Evolutionary conservation across 139 green algal genomes (phyloP), one percentile per base, ranked within the genome.

Genomic region (Eudorina sp.): DNA sequence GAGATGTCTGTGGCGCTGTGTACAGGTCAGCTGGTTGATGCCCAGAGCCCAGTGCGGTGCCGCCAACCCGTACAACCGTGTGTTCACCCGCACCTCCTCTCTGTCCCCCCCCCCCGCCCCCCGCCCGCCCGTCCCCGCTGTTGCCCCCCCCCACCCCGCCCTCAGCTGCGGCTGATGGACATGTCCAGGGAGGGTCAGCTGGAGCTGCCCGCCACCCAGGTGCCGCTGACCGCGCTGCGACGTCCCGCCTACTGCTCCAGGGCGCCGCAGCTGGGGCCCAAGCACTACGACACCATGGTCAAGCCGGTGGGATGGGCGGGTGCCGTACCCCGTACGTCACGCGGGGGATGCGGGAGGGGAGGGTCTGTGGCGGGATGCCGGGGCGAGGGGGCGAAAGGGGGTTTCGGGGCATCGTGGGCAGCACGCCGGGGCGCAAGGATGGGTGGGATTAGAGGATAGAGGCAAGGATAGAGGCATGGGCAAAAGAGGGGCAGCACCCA

Each of bases 171-270:
- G 0, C 25, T 94, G 31, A 77, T 92, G 77, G 91, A 94, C 70
- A 68, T 53, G 34, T 82, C 76, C 0, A 68, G 92, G 21, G 83
- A 90, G 82, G 93, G 93, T 21, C 92, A 94, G 72, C 64, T 95
- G 55, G 85, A 93, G 51, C 77, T 70, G 4, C 90, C 89, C 25
- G 90, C 92, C 46, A 90, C 81, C 41, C 19, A 66, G 21, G 51
- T 74, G n/a, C 85, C 84, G 23, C 77, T 92, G 68, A 36, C n/a
- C 6, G 45, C 72, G 51, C 89, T 94, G 40, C 75, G 86, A n/a
- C 82, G 90, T 55, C 91, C 91, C 18, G 75, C 62, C 29, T 94
- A 91, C 77, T 69, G 75, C 31, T 29, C 64, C 14, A 40, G 82
- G 76, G 53, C 76, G 38, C 43, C 38, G 19, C 64, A 69, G 53